These are phyloP conservation scores for Candolleomyces aberdarensis DNA, from an alignment of 768 basidiomycete genomes.

Conservation along the genomic window DNA sequence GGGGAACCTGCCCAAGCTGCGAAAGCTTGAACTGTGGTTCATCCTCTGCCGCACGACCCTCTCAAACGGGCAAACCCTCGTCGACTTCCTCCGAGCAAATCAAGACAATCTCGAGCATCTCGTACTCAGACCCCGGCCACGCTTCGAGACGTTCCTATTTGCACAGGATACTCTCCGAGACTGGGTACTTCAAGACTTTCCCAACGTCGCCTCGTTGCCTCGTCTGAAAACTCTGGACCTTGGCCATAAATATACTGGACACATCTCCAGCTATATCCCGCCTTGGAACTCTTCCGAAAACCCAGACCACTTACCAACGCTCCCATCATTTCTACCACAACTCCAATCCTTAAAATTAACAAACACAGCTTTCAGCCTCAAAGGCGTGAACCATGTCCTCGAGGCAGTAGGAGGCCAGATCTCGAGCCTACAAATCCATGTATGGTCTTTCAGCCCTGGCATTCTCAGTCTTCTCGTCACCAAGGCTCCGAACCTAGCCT, in stretches of 20 bases:
- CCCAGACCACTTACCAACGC: background rate
- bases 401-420: background rate
- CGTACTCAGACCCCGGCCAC: conserved; percentile 17
- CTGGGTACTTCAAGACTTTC: conserved; percentile 1
- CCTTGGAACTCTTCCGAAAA: too few species aligned
- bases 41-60: background rate
- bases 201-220: background rate
- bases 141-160: conserved; percentile 1
- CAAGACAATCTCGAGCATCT: conserved; percentile 10
- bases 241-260: too few species aligned
- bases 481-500: background rate
- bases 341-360: background rate
- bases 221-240: background rate
- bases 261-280: too few species aligned
- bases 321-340: background rate
- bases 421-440: background rate
- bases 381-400: background rate
- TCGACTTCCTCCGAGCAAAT: conserved; percentile 7
- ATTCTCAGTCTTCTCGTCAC: background rate
- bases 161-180: background rate
- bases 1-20: background rate
- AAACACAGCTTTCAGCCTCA: background rate
- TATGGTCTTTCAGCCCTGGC: background rate
- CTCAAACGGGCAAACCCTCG: background rate
- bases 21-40: conserved; percentile 7